Conservation (phyloP, 768 basidiomycete species). For the Psilocybe azurescens region DNA sequence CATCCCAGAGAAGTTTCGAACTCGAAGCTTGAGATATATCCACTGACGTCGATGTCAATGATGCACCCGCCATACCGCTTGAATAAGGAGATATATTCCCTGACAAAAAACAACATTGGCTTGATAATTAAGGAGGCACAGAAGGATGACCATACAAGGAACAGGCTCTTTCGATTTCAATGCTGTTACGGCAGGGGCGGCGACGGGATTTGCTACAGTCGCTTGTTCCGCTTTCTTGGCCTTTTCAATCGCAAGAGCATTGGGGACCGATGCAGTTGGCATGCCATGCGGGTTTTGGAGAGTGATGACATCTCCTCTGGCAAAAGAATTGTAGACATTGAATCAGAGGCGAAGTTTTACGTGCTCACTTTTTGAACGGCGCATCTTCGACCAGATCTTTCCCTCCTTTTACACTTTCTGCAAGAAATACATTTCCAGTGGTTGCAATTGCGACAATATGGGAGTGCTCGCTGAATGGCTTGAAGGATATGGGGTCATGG, state of each 20-base stretch:
- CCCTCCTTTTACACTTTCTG: constrained; percentile 88
- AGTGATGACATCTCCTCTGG: constrained; percentile 88
- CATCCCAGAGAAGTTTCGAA: constrained; percentile 93
- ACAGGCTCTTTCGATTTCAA: constrained; percentile 58
- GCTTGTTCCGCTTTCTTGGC: constrained; percentile 33
- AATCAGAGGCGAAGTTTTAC: background rate
- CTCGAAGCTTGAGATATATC: constrained; percentile 67
- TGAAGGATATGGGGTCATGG: constrained; percentile 97
- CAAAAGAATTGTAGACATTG: constrained; percentile 11
- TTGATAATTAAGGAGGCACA: background rate
- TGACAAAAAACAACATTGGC: constrained; percentile 33
- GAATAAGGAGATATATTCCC: constrained; percentile 95
- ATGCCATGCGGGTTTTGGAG: constrained; percentile 90
- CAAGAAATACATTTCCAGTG: constrained; percentile 92
- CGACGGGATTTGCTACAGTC: constrained; percentile 38
- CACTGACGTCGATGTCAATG: constrained; percentile 91
- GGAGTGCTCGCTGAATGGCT: constrained; percentile 95
- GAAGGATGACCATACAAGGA: constrained; percentile 60
- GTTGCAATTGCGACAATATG: constrained; percentile 91
- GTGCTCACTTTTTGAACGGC: constrained; percentile 77
- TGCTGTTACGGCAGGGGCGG: constrained; percentile 38
- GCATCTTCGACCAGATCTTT: constrained; percentile 87
- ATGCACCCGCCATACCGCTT: constrained; percentile 88
- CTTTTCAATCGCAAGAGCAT: constrained; percentile 32
- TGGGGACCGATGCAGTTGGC: constrained; percentile 56